Evolutionary conservation across 441 rosid genomes (phyloP).

Genomic region (Populus hybrid): DNA sequence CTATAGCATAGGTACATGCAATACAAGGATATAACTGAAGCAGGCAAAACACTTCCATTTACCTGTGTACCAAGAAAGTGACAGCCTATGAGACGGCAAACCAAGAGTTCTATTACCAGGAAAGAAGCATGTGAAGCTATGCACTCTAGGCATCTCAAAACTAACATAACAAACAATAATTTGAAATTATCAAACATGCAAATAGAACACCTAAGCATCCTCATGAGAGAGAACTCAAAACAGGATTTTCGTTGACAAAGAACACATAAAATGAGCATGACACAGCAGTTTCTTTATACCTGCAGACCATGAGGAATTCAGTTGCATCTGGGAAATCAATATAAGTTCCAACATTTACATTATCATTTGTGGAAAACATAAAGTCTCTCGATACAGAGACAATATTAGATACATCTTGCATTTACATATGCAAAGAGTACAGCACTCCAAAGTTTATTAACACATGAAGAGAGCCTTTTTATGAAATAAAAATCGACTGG

Average conservation of each 20-base stretch:
- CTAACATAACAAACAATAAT: neutral
- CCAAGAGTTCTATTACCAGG: neutral
- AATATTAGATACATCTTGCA: no score
- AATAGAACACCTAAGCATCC: neutral
- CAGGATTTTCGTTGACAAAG: neutral
- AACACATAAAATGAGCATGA: neutral
- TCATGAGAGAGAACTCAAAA: neutral
- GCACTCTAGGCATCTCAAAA: neutral
- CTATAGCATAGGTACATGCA: conserved; percentile 92
- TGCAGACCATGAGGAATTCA: neutral
- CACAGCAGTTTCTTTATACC: neutral
- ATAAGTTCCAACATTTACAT: neutral
- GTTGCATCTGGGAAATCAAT: neutral
- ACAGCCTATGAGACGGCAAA: neutral
- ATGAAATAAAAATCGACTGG: neutral
- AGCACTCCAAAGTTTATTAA: neutral
- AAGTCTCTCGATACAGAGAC: neutral
- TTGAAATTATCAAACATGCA: neutral
- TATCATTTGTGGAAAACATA: neutral
- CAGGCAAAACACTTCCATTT: conserved; percentile 83
- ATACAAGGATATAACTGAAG: conserved; percentile 78
- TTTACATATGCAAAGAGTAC: neutral
- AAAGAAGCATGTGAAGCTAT: neutral
- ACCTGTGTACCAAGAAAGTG: conserved; percentile 43
- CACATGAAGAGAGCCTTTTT: neutral